A percentile compares a stretch with the other conserved stretches of the same genome.
Conservation (phyloP, 805 yeast species). For the Spathaspora girioi region DNA sequence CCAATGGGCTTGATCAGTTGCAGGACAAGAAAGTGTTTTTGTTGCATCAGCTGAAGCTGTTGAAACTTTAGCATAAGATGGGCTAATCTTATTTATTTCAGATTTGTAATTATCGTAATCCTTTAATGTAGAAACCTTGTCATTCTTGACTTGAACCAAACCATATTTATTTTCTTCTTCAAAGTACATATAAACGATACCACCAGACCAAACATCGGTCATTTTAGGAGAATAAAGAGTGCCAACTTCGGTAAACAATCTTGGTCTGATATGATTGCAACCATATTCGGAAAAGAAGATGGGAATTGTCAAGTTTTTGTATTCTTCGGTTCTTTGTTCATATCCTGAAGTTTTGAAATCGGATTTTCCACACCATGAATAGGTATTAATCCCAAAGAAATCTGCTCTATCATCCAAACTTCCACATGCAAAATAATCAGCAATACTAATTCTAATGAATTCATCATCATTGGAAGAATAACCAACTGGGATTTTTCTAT, state of each 20-base stretch:
- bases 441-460: constrained; percentile 71
- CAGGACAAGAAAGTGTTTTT: constrained; percentile 70
- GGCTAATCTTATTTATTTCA: constrained; percentile 33
- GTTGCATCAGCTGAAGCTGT: constrained; percentile 33
- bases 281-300: constrained; percentile 88
- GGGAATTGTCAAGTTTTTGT: constrained; percentile 70
- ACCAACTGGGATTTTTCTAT: constrained; percentile 87
- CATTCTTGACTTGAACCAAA: constrained; percentile 52
- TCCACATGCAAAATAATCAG: constrained; percentile 86
- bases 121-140: constrained; percentile 51
- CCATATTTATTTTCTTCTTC: constrained; percentile 84
- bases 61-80: constrained; percentile 35
- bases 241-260: constrained; percentile 72
- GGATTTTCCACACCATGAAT: constrained; percentile 81
- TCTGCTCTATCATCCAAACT: constrained; percentile 60
- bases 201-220: constrained; percentile 94
- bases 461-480: constrained; percentile 89
- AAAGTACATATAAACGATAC: constrained; percentile 88
- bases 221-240: constrained; percentile 63
- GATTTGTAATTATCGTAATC: constrained; percentile 49
- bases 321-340: constrained; percentile 66
- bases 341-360: constrained; percentile 64
- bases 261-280: constrained; percentile 70
- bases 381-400: constrained; percentile 83
- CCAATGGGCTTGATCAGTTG: constrained; percentile 50